These are phyloP conservation scores for Colletotrichum paranaense DNA, from an alignment of 2,329 filamentous ascomycete genomes.

Conservation along the genomic window DNA sequence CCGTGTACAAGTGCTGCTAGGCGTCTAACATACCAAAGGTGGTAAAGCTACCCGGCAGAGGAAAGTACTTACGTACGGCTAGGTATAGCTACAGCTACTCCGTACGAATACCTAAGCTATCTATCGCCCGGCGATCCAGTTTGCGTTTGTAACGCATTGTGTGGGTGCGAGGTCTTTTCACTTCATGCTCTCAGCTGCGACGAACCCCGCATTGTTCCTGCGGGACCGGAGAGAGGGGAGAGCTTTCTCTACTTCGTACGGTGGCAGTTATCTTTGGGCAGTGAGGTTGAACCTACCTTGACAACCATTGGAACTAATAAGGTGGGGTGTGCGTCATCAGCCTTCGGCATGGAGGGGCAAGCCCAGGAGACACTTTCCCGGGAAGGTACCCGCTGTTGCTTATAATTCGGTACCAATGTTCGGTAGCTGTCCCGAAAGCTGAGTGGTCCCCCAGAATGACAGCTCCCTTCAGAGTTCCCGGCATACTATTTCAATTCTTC, in stretches of 20 bases:
- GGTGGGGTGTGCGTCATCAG: conserved; percentile 32
- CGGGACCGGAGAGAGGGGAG: conserved; percentile 20
- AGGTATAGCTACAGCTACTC: background rate
- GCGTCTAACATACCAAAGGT: conserved; percentile 22
- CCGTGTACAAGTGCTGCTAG: background rate
- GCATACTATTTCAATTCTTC: background rate
- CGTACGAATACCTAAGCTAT: background rate
- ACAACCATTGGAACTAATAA: background rate
- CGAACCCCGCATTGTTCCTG: conserved; percentile 33
- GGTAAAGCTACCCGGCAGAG: conserved; percentile 15
- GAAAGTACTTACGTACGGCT: background rate
- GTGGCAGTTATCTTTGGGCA: background rate
- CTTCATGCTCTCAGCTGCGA: conserved; percentile 21
- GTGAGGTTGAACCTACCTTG: too few relatives aligned
- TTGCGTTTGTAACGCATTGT: conserved; percentile 3
- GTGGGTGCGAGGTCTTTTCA: conserved; percentile 26
- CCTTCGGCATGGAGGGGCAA: background rate
- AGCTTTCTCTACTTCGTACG: background rate
- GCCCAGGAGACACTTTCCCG: background rate
- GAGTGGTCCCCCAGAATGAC: background rate
- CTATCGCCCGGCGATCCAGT: background rate
- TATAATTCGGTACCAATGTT: background rate
- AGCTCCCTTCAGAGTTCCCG: conserved; percentile 26
- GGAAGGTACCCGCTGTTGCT: background rate
- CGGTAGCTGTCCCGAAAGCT: background rate